Conservation (phyloP, 2,329 filamentous ascomycete genomes). For the Sporothrix pallida region DNA sequence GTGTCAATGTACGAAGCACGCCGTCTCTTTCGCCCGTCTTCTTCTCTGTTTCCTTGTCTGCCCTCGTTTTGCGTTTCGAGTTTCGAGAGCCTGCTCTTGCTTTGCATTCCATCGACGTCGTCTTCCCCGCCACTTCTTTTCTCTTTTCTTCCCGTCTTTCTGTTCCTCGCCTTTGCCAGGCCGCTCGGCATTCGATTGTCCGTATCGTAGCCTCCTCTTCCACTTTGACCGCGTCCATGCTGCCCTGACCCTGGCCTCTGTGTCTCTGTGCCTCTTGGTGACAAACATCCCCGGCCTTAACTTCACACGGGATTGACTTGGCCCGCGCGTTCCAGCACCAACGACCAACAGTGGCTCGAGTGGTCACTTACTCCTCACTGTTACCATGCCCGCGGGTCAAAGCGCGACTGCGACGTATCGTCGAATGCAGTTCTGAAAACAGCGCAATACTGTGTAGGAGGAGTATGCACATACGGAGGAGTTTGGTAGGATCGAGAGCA, state of each 20-base stretch:
- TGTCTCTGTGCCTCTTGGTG: background rate
- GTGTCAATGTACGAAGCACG: background rate
- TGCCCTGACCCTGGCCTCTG: background rate
- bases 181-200: background rate
- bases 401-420: constrained; percentile 7
- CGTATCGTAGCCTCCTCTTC: background rate
- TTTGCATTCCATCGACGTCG: background rate
- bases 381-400: constrained; percentile 27
- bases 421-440: background rate
- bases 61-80: no score
- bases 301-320: background rate
- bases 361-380: constrained; percentile 1
- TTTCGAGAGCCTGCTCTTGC: background rate
- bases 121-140: background rate
- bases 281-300: background rate
- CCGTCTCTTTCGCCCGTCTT: background rate
- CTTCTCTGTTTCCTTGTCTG: background rate
- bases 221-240: background rate
- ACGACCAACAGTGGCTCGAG: background rate
- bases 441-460: background rate
- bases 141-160: background rate
- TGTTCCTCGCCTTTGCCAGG: background rate
- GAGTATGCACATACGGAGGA: constrained; percentile 6
- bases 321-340: background rate
- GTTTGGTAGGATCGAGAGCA: background rate